phyloP scores from a whole-genome alignment of 2,329 filamentous ascomycete genomes.

The Metarhizium guizhouense region DNA sequence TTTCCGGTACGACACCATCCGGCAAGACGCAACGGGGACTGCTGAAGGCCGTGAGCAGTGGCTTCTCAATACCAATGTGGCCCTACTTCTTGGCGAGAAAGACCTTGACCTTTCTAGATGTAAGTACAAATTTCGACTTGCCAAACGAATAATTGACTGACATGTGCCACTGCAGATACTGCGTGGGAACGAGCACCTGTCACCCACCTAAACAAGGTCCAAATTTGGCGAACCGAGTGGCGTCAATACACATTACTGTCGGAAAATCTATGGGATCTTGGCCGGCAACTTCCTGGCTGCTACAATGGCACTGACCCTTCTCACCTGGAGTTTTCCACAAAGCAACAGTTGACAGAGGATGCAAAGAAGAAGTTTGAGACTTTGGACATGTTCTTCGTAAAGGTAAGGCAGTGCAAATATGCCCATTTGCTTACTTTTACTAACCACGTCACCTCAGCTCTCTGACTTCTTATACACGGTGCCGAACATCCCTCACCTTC shows the following conservation, averaged over 20 bases:
- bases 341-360: slow-evolving; percentile 37
- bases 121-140: slow-evolving; percentile 19
- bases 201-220: slow-evolving; percentile 43
- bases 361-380: slow-evolving; percentile 45
- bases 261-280: slow-evolving; percentile 41
- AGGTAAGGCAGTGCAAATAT: slow-evolving; percentile 30
- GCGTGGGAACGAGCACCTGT: slow-evolving; percentile 49
- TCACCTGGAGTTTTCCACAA: slow-evolving; percentile 31
- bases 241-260: slow-evolving; percentile 46
- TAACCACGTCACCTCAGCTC: slow-evolving; percentile 28
- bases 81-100: slow-evolving; percentile 55
- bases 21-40: slow-evolving; percentile 40
- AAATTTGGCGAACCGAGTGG: slow-evolving; percentile 51
- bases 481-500: slow-evolving; percentile 49
- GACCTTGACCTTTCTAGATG: slow-evolving; percentile 51
- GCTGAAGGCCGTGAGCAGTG: slow-evolving; percentile 54
- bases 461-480: slow-evolving; percentile 54
- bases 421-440: not conserved
- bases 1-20: slow-evolving; percentile 56
- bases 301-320: slow-evolving; percentile 39
- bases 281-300: slow-evolving; percentile 41
- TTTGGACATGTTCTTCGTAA: slow-evolving; percentile 59
- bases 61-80: slow-evolving; percentile 56
- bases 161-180: slow-evolving; percentile 34
- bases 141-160: not conserved